Conservation (phyloP, 2,329 filamentous ascomycete species). For the Pseudogymnoascus sp. region DNA sequence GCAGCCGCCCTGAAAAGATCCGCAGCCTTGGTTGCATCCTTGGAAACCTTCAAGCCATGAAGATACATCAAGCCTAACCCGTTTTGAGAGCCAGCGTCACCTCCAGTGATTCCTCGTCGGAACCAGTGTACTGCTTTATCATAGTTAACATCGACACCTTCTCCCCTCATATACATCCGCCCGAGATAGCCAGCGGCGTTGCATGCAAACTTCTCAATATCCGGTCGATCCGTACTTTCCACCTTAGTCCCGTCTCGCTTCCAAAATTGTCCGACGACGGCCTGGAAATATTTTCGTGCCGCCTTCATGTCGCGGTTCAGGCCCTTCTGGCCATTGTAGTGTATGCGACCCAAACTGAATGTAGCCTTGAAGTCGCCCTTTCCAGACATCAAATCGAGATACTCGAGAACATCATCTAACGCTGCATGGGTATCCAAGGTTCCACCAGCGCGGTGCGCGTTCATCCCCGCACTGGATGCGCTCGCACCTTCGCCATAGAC, state of each 20-base stretch:
- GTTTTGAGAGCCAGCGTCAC: slow-evolving; percentile 61
- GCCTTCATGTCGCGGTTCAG: slow-evolving; percentile 52
- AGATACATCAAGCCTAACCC: slow-evolving; percentile 63
- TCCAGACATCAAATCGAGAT: slow-evolving; percentile 64
- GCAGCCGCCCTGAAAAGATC: slow-evolving; percentile 59
- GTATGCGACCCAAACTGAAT: slow-evolving; percentile 58
- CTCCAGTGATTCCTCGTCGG: slow-evolving; percentile 52
- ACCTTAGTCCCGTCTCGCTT: slow-evolving; percentile 53
- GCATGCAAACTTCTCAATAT: slow-evolving; percentile 55
- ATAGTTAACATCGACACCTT: slow-evolving; percentile 59
- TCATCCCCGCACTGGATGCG: slow-evolving; percentile 74
- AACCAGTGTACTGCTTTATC: slow-evolving; percentile 61
- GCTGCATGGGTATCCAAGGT: slow-evolving; percentile 77
- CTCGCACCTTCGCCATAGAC: slow-evolving; percentile 95
- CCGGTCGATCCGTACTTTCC: slow-evolving; percentile 41
- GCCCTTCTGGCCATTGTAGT: slow-evolving; percentile 60
- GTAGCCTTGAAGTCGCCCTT: slow-evolving; percentile 66
- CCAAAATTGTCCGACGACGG: slow-evolving; percentile 62
- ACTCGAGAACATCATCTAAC: slow-evolving; percentile 90
- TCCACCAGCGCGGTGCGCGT: slow-evolving; percentile 64
- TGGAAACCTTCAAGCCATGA: slow-evolving; percentile 55
- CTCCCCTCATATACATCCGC: slow-evolving; percentile 63
- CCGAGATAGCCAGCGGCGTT: slow-evolving; percentile 66
- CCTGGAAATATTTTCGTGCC: slow-evolving; percentile 61
- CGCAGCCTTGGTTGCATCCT: slow-evolving; percentile 53